phyloP scores from a whole-genome alignment of 2,329 filamentous ascomycete genomes.

The Periconia sp. region DNA sequence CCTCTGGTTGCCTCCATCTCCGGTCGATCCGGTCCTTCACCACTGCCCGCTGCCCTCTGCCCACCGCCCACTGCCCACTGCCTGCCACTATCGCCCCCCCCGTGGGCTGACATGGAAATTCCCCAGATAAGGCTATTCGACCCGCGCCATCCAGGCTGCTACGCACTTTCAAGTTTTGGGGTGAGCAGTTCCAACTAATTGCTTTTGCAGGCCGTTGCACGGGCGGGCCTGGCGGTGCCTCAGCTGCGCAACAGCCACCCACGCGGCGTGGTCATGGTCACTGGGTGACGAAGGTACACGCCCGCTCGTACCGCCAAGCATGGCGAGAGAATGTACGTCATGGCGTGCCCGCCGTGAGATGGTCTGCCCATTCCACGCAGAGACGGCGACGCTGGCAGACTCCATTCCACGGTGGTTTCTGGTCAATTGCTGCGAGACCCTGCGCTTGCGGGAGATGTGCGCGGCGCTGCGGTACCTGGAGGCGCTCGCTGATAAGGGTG shows the following conservation, averaged over 20 bases:
- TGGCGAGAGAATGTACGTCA: too few species aligned
- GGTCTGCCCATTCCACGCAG: too few species aligned
- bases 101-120: conserved; percentile 8
- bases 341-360: too few species aligned
- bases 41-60: too few species aligned
- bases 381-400: too few species aligned
- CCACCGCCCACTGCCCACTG: neutral
- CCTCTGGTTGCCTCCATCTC: too few species aligned
- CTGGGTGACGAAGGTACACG: neutral
- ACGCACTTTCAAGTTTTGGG: neutral
- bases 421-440: too few species aligned
- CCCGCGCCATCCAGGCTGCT: neutral
- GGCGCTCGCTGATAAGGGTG: conserved; percentile 16
- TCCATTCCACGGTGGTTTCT: too few species aligned
- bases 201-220: too few species aligned
- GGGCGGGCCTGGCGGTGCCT: neutral
- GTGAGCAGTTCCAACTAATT: too few species aligned
- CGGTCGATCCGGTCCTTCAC: too few species aligned
- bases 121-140: conserved; percentile 8
- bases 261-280: conserved; percentile 4
- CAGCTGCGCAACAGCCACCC: neutral
- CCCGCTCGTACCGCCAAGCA: too few species aligned
- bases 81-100: neutral
- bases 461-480: conserved; percentile 13
- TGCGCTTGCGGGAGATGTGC: conserved; percentile 12